Base-by-base conservation (phyloP, 2,329 filamentous ascomycete genomes). In the Fusarium sambucinum region DNA sequence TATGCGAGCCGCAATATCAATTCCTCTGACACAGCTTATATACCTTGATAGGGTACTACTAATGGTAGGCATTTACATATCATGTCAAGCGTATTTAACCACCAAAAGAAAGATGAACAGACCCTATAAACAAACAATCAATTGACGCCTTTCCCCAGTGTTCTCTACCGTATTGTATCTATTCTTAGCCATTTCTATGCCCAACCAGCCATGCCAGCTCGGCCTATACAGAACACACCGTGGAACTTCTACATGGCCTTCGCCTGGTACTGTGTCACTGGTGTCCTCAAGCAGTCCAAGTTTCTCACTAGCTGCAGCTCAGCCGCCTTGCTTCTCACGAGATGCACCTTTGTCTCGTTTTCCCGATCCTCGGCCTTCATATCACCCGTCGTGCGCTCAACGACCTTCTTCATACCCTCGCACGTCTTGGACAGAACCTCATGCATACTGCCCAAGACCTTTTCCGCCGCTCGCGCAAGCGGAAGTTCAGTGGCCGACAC, bases 401-500 rank as follows among this genome's bases (percentile, higher is more conserved):
- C 80, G 60, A 85, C 80, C 13, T 73, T 79, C 55, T 83, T 81
- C 82, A 95, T 87, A 71, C 89, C 88, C 63, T 85, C 82, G 71
- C 90, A 85, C 59, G 93, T 92, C 70, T 86, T 87, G 63, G 84
- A 83, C 44, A 99, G 82, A 38, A 98, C 89, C 72, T 90, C 88
- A 76, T 97, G 93, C 95, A 99, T 98, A 76, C 91, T 96, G 11
- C 92, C 93, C 27, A 98, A 81, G 7, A 97, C 95, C 82, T 92
- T 96, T 80, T 96, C 92, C 3, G 90, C 89, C 0, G 96, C 94
- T 66, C 86, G 88, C 1, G 94, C 94, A 13, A 99, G 86, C 5
- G 96, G 96, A 51, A 98, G 81, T 7, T 96, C 89, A 13, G 85
- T 82, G 2, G 91, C 84, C 1, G 80, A 73, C 0, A 97, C 90